Conservation (phyloP, 164 flowering plant species). For the Taxillus chinensis region DNA sequence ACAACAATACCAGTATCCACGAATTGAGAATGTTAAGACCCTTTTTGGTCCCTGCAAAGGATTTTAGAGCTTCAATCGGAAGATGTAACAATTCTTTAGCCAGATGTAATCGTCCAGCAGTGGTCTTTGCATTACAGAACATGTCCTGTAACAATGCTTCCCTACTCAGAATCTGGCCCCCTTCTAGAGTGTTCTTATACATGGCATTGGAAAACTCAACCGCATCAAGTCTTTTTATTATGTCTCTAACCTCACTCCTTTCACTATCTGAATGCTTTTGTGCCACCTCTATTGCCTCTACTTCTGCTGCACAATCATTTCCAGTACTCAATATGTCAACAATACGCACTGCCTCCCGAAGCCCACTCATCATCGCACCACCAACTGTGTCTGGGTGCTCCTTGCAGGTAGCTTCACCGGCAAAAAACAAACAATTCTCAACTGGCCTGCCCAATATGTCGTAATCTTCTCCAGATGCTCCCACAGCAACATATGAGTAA, state of each 20-base stretch:
- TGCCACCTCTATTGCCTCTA: slow-evolving; percentile 75
- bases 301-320: slow-evolving; percentile 78
- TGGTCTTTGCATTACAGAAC: slow-evolving; percentile 73
- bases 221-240: slow-evolving; percentile 74
- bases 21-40: slow-evolving; percentile 80
- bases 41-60: slow-evolving; percentile 84
- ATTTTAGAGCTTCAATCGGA: slow-evolving; percentile 63
- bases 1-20: slow-evolving; percentile 77
- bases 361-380: slow-evolving; percentile 99
- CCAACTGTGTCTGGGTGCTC: slow-evolving; percentile 99
- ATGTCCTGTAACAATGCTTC: slow-evolving; percentile 62
- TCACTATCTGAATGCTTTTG: slow-evolving; percentile 63
- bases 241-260: slow-evolving; percentile 79
- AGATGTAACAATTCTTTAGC: slow-evolving; percentile 76
- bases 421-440: slow-evolving; percentile 89
- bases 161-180: slow-evolving; percentile 37
- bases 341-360: slow-evolving; percentile 95
- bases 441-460: slow-evolving; percentile 87
- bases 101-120: slow-evolving; percentile 76
- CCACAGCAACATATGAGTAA: slow-evolving; percentile 95
- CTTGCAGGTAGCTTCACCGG: slow-evolving; percentile 99
- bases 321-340: slow-evolving; percentile 71
- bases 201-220: slow-evolving; percentile 58
- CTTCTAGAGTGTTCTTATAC: slow-evolving; percentile 54
- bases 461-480: slow-evolving; percentile 98